Evolutionary conservation across 1,139 yeast species (phyloP).

Genomic region (Nadsonia starkeyi-henricii): DNA sequence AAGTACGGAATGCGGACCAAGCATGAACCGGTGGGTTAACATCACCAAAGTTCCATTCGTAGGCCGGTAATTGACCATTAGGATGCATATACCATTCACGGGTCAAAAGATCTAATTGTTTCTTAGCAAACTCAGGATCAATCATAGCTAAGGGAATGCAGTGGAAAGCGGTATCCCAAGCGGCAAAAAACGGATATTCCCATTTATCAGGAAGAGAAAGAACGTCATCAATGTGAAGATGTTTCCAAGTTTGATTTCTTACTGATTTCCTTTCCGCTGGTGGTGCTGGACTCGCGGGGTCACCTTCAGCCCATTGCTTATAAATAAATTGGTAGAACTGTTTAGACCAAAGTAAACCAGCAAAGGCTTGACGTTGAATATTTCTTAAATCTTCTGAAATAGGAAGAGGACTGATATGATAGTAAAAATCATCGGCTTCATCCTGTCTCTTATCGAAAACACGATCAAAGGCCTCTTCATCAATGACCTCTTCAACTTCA

Average conservation of each 20-base stretch:
- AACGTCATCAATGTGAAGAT: conserved; percentile 77
- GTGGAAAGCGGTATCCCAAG: conserved; percentile 97
- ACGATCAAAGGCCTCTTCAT: conserved; percentile 65
- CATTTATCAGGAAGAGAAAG: conserved; percentile 90
- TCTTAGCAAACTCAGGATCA: conserved; percentile 88
- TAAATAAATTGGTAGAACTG: conserved; percentile 85
- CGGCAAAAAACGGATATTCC: conserved; percentile 95
- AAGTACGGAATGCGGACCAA: conserved; percentile 88
- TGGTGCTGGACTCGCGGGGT: conserved; percentile 64
- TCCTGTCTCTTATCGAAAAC: conserved; percentile 63
- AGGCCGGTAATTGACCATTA: conserved; percentile 95
- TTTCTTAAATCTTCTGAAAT: conserved; percentile 68
- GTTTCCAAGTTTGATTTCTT: conserved; percentile 81
- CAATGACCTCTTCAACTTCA: conserved; percentile 26
- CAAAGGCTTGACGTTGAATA: conserved; percentile 88
- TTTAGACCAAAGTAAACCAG: conserved; percentile 90
- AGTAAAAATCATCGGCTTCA: conserved; percentile 90
- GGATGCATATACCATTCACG: conserved; percentile 99
- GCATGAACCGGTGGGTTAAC: conserved; percentile 98
- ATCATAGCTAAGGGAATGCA: conserved; percentile 90
- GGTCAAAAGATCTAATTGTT: conserved; percentile 72
- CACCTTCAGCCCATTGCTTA: conserved; percentile 82
- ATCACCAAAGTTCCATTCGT: conserved; percentile 93
- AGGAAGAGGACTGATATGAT: conserved; percentile 81
- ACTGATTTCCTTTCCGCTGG: conserved; percentile 71